These are phyloP conservation scores for Metschnikowia corniflorae DNA, from an alignment of 805 yeast genomes.

Conservation along the genomic window DNA sequence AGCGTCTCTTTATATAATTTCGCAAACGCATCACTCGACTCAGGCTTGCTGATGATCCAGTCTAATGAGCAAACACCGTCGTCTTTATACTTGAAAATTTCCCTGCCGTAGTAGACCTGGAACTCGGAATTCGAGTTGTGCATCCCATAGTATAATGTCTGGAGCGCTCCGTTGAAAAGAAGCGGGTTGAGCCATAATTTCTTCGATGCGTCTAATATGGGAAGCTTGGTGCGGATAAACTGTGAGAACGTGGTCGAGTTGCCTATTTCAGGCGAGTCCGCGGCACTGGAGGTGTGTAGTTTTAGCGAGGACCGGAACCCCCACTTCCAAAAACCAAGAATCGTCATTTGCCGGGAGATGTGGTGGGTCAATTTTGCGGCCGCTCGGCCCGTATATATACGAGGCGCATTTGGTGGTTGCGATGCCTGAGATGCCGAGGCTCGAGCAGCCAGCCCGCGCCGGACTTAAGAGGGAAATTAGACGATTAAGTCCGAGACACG, in stretches of 20 bases:
- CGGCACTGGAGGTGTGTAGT: constrained; percentile 22
- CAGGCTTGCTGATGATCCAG: constrained; percentile 49
- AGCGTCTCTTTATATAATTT: constrained; percentile 26
- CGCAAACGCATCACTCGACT: constrained; percentile 25
- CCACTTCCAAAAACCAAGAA: constrained; percentile 27
- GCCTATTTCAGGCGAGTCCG: constrained; percentile 14
- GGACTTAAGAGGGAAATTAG: too few relatives aligned
- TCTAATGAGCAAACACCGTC: constrained; percentile 76
- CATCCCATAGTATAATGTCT: constrained; percentile 66
- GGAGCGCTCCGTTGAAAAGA: constrained; percentile 69
- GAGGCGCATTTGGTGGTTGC: neutral
- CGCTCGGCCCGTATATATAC: neutral
- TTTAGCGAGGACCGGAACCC: constrained; percentile 36
- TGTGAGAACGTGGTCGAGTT: constrained; percentile 10
- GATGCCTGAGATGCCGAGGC: neutral
- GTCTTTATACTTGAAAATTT: constrained; percentile 54
- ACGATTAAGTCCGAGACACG: too few relatives aligned
- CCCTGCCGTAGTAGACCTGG: constrained; percentile 69
- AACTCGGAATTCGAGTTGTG: constrained; percentile 51
- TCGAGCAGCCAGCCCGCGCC: neutral
- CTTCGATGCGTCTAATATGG: constrained; percentile 22
- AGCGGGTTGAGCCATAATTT: constrained; percentile 59
- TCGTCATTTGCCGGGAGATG: constrained; percentile 6
- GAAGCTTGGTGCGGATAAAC: constrained; percentile 14
- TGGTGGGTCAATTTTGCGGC: neutral